Evolutionary conservation across 345 rosid species (phyloP).

Genomic region (Eutrema yunnanense): DNA sequence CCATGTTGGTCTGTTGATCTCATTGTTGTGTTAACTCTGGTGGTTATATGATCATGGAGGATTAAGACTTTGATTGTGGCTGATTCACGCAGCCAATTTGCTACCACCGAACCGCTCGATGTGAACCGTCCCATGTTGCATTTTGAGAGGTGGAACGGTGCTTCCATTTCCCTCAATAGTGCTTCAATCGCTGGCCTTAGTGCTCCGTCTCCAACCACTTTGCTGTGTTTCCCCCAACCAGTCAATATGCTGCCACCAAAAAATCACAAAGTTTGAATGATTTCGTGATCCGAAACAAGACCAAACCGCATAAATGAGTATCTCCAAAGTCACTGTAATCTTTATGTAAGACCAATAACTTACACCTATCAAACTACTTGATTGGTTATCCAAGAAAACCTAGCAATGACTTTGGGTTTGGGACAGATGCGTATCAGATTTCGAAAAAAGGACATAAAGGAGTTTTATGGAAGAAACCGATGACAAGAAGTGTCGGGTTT

Average conservation of each 20-base stretch:
- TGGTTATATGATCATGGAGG: constrained; percentile 44
- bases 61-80: constrained; percentile 63
- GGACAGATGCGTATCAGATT: background rate
- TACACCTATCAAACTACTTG: background rate
- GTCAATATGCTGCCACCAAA: constrained; percentile 69
- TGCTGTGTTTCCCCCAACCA: constrained; percentile 98
- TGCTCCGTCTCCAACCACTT: constrained; percentile 83
- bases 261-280: background rate
- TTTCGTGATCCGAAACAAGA: too few relatives aligned
- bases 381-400: background rate
- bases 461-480: background rate
- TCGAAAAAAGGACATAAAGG: background rate
- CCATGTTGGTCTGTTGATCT: background rate
- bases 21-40: background rate
- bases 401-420: background rate
- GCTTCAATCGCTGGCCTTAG: constrained; percentile 65
- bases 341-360: background rate
- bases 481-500: background rate
- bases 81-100: constrained; percentile 79
- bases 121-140: constrained; percentile 79
- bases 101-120: constrained; percentile 64
- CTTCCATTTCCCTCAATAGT: constrained; percentile 63
- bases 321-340: background rate
- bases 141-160: constrained; percentile 67
- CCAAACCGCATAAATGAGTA: background rate